Conservation (phyloP, 495 filamentous ascomycete species). For the Trichodelitschia bisporula region DNA sequence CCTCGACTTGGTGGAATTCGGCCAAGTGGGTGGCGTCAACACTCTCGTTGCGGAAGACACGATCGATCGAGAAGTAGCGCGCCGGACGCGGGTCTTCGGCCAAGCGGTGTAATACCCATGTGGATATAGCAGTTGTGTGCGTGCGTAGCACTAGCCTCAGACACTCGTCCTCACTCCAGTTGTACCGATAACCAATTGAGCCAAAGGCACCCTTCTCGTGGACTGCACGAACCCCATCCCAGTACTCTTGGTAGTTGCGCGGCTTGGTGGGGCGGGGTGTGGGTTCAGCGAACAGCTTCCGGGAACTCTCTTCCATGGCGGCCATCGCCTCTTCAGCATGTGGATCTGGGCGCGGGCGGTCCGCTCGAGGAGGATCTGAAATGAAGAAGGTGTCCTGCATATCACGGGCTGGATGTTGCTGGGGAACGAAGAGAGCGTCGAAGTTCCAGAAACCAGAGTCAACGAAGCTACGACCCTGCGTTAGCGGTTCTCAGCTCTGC, state of each 20-base stretch:
- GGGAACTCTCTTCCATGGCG: slow-evolving; percentile 14
- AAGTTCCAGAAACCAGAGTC: slow-evolving; percentile 99
- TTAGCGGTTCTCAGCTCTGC: neutral
- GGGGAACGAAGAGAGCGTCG: slow-evolving; percentile 86
- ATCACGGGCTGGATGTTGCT: slow-evolving; percentile 92
- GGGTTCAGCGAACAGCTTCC: slow-evolving; percentile 7
- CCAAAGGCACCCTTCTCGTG: slow-evolving; percentile 75
- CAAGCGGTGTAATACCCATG: slow-evolving; percentile 72
- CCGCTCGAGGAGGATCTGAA: slow-evolving; percentile 57
- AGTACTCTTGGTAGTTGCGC: slow-evolving; percentile 59
- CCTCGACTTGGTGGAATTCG: slow-evolving; percentile 97
- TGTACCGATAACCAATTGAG: slow-evolving; percentile 85
- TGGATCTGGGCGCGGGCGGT: slow-evolving; percentile 50
- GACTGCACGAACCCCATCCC: slow-evolving; percentile 58
- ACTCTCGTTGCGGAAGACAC: slow-evolving; percentile 88
- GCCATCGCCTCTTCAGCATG: slow-evolving; percentile 14
- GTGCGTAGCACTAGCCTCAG: slow-evolving; percentile 77
- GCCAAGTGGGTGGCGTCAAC: slow-evolving; percentile 92
- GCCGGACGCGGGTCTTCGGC: slow-evolving; percentile 59
- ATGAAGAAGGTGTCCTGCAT: slow-evolving; percentile 97
- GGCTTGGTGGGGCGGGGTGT: slow-evolving; percentile 15
- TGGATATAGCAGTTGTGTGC: slow-evolving; percentile 79
- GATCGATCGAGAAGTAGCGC: slow-evolving; percentile 90
- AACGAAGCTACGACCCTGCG: slow-evolving; percentile 34
- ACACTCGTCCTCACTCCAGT: slow-evolving; percentile 75